phyloP scores from a whole-genome alignment of 192 early-diverging fungal genomes.

The Backusella sp. region DNA sequence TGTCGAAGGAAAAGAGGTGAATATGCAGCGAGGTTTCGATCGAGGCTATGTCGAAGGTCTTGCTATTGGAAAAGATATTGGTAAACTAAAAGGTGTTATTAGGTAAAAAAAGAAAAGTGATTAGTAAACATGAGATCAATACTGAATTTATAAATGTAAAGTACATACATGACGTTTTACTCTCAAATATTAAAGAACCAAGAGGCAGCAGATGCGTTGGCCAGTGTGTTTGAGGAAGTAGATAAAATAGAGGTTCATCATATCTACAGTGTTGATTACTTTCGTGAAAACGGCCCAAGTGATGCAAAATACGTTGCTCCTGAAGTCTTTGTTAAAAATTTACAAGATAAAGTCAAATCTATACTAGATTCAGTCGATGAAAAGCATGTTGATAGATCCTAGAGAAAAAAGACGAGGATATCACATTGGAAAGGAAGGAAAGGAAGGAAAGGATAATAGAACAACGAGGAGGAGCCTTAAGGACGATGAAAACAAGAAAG shows the following conservation, averaged over 20 bases:
- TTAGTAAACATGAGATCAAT: neutral
- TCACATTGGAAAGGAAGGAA: neutral
- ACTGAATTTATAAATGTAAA: neutral
- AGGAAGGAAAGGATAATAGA: neutral
- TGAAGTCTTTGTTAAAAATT: neutral
- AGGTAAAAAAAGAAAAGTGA: slow-evolving; percentile 33
- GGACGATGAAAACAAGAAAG: no score
- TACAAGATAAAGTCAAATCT: neutral
- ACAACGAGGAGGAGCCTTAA: neutral
- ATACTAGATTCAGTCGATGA: neutral
- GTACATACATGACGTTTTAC: slow-evolving; percentile 10
- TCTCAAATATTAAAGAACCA: neutral
- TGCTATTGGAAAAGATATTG: slow-evolving; percentile 46
- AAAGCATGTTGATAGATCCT: neutral
- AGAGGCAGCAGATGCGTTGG: slow-evolving; percentile 6
- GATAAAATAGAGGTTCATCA: slow-evolving; percentile 8
- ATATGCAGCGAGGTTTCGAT: slow-evolving; percentile 63
- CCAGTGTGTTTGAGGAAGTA: neutral
- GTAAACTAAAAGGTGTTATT: slow-evolving; percentile 51
- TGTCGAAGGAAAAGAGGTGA: slow-evolving; percentile 56
- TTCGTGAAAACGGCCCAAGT: slow-evolving; percentile 7
- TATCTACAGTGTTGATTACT: slow-evolving; percentile 12
- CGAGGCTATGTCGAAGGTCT: slow-evolving; percentile 57
- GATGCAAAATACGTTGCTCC: neutral
- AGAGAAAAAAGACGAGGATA: neutral